Conservation (phyloP, 2,329 filamentous ascomycete species). For the Juglanconis juglandina region DNA sequence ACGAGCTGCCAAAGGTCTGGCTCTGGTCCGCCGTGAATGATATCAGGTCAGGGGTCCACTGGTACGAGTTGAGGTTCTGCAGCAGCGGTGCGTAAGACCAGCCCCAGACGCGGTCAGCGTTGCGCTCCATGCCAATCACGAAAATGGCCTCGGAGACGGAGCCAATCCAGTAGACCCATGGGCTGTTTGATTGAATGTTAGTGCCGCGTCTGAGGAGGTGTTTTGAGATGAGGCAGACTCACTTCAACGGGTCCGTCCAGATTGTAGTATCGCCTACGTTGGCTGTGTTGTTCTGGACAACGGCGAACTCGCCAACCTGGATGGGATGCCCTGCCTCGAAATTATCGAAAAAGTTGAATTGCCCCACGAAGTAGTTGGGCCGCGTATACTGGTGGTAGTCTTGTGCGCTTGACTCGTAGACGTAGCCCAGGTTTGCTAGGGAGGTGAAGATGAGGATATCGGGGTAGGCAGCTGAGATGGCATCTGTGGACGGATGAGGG, state of each 20-base stretch:
- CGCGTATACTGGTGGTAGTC: constrained; percentile 33
- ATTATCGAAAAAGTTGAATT: constrained; percentile 38
- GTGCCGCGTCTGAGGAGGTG: background rate
- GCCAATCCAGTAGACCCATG: constrained; percentile 53
- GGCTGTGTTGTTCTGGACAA: constrained; percentile 29
- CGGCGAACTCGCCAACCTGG: constrained; percentile 35
- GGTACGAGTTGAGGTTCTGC: constrained; percentile 45
- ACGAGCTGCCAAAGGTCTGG: constrained; percentile 17
- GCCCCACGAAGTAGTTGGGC: constrained; percentile 30
- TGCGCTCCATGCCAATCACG: constrained; percentile 50
- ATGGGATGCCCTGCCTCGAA: constrained; percentile 30
- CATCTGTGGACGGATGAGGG: background rate
- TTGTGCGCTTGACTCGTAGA: constrained; percentile 25
- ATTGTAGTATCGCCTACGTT: constrained; percentile 13
- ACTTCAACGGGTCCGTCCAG: constrained; percentile 12
- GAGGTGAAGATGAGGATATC: constrained; percentile 16
- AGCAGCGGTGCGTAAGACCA: constrained; percentile 12
- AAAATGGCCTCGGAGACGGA: constrained; percentile 57
- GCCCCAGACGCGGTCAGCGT: constrained; percentile 24
- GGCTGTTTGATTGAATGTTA: constrained; percentile 17
- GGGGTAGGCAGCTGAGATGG: constrained; percentile 20
- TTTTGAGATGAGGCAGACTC: background rate
- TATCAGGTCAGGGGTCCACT: constrained; percentile 40
- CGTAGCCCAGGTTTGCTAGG: constrained; percentile 5
- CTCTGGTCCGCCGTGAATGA: constrained; percentile 12